Percentiles rank a stretch among this genome's conserved stretches.
These are phyloP conservation scores for Wallemia ichthyophaga DNA, from an alignment of 1,284 basidiomycete species.

Conservation along the genomic window DNA sequence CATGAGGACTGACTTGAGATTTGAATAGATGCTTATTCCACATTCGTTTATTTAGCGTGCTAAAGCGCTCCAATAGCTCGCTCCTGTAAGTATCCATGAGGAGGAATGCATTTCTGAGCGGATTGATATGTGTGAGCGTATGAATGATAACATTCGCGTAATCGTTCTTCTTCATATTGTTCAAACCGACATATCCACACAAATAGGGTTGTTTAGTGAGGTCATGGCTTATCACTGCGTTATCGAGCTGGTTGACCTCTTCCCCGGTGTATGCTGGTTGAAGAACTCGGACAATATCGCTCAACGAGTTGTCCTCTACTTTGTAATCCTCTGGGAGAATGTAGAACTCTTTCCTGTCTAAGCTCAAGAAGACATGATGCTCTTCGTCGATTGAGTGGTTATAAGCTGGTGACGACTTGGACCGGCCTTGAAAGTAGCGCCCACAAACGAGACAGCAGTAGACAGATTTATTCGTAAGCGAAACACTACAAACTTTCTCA, in stretches of 20 bases:
- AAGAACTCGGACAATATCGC: constrained; percentile 75
- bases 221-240: constrained; percentile 28
- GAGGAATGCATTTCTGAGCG: constrained; percentile 60
- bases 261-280: constrained; percentile 36
- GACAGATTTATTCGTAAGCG: constrained; percentile 79
- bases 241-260: not conserved
- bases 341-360: constrained; percentile 83
- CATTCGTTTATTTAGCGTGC: constrained; percentile 55
- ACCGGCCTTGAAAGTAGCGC: constrained; percentile 94
- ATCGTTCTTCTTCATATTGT: constrained; percentile 90
- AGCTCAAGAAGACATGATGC: constrained; percentile 91
- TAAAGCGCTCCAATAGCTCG: constrained; percentile 63
- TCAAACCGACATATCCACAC: constrained; percentile 82
- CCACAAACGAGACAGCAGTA: constrained; percentile 96
- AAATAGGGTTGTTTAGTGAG: constrained; percentile 49
- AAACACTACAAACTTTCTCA: constrained; percentile 92
- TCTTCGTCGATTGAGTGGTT: constrained; percentile 90
- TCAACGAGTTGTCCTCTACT: constrained; percentile 77
- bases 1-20: constrained; percentile 88
- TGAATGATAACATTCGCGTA: constrained; percentile 95
- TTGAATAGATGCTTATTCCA: constrained; percentile 95
- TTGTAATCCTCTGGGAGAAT: constrained; percentile 91
- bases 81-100: constrained; percentile 28
- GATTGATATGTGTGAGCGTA: constrained; percentile 62
- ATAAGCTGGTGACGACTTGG: constrained; percentile 74